A percentile compares a stretch with the other conserved stretches of the same genome.
Evolutionary conservation across 176 grass and related monocot species (phyloP).

Genomic region (Aegilops bicornis): DNA sequence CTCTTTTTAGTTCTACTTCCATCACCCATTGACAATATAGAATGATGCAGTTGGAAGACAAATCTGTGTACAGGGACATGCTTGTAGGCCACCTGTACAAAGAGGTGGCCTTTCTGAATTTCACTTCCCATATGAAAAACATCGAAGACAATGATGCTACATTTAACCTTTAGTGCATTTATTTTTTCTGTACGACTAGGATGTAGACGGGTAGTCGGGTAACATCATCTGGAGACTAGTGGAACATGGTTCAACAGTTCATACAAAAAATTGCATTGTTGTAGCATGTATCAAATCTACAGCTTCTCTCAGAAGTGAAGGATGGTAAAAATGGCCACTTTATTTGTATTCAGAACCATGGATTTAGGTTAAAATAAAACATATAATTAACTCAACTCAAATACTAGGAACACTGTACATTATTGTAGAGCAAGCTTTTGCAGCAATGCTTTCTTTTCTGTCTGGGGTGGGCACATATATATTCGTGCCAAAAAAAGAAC

Average conservation of each 20-base stretch:
- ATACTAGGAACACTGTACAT: slow-evolving; percentile 16
- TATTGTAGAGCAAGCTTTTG: slow-evolving; percentile 24
- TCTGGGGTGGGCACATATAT: slow-evolving; percentile 7
- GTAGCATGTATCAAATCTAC: background rate
- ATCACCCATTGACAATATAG: background rate
- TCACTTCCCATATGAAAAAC: background rate
- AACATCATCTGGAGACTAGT: background rate
- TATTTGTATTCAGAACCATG: background rate
- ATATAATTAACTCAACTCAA: background rate
- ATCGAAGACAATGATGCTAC: background rate
- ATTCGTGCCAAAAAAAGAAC: background rate
- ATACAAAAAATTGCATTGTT: background rate
- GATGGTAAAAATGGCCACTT: background rate
- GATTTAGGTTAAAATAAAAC: background rate
- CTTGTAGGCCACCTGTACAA: background rate
- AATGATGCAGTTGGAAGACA: background rate
- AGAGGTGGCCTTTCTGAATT: background rate
- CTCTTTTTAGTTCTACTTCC: background rate
- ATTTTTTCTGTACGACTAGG: background rate
- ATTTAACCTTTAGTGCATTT: background rate
- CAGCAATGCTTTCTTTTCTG: background rate
- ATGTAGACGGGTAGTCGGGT: background rate
- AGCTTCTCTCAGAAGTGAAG: background rate
- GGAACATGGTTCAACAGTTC: background rate
- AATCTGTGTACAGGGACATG: background rate